Evolutionary conservation across 2,329 filamentous ascomycete species (phyloP), one percentile per base, ranked within the genome.

Genomic region (Colletotrichum sp.): DNA sequence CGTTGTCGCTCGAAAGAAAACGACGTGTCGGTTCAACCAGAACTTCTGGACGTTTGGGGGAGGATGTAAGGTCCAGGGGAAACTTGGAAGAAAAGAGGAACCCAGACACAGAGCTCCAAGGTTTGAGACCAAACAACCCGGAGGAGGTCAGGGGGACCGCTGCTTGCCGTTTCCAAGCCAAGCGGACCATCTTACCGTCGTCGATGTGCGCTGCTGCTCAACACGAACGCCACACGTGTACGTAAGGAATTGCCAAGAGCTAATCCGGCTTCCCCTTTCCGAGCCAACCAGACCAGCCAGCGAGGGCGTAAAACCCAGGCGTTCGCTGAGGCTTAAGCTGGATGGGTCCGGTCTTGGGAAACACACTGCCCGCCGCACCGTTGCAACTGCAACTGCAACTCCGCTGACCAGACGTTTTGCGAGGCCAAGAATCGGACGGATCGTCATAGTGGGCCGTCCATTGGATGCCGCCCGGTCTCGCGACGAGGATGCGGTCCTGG

Each of bases 41-140:
- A 32, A 22, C 30, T 36, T 63, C 24, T 39, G 39, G 39, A 52
- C 28, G 28, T 62, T 28, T 62, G 59, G 59, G 10, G 30, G 30
- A 32, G 59, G 30, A 62, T 10, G 59, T n/a, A 34, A 28, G 13
- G 28, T 16, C 59, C 18, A 62, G 44, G 44, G 44, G 44, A 57
- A 69, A 62, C 55, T 69, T 69, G 67, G 67, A 55, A 69, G 67
- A 62, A 68, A 73, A 75, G 57, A 55, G 44, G 72, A 62, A 72
- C 34, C 71, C 48, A 39, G 34, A 32, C 22, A 32, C 52, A 64
- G 24, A 59, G 55, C 32, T 64, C 63, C 69, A 39, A 67, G 55
- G 22, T 15, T n/a, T 60, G 18, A n/a, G 18, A 63, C 48, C 68
- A 55, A 55, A 55, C 62, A 74, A 32, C 34, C 71, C 65, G n/a